Evolutionary conservation across 2,329 filamentous ascomycete genomes (phyloP).

Genomic region (Exophiala aquamarina): DNA sequence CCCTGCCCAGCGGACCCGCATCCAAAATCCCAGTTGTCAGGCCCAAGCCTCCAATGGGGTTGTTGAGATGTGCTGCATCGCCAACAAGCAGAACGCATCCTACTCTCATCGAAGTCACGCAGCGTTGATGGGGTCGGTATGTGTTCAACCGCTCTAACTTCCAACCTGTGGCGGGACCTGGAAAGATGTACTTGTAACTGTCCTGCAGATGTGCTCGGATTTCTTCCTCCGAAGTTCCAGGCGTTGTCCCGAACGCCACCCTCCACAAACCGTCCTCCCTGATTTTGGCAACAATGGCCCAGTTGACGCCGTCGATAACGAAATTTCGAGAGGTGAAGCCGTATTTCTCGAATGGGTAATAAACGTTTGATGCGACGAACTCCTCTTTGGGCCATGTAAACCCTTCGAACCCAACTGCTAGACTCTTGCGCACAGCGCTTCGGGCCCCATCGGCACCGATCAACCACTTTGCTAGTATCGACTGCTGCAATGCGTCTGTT

Average conservation of each 20-base stretch:
- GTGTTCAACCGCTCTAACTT: slow-evolving; percentile 5
- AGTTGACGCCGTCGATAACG: slow-evolving; percentile 6
- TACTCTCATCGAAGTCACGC: slow-evolving; percentile 1
- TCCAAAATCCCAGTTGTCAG: slow-evolving; percentile 65
- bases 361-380: slow-evolving; percentile 12
- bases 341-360: slow-evolving; percentile 12
- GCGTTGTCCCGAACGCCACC: slow-evolving; percentile 40
- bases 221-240: slow-evolving; percentile 27
- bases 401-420: slow-evolving; percentile 5
- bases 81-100: slow-evolving; percentile 13
- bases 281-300: slow-evolving; percentile 34
- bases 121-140: slow-evolving; percentile 15
- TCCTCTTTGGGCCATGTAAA: slow-evolving; percentile 12
- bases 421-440: slow-evolving; percentile 1
- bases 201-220: slow-evolving; percentile 18
- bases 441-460: slow-evolving; percentile 5
- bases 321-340: slow-evolving; percentile 6
- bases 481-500: no score
- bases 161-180: slow-evolving; percentile 22
- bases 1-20: slow-evolving; percentile 60
- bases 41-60: slow-evolving; percentile 58
- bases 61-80: slow-evolving; percentile 35
- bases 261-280: slow-evolving; percentile 38
- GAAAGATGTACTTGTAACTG: slow-evolving; percentile 17
- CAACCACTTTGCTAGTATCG: neutral